Evolutionary conservation across 1,284 basidiomycete species (phyloP).

Genomic region (Schizophyllum amplum): DNA sequence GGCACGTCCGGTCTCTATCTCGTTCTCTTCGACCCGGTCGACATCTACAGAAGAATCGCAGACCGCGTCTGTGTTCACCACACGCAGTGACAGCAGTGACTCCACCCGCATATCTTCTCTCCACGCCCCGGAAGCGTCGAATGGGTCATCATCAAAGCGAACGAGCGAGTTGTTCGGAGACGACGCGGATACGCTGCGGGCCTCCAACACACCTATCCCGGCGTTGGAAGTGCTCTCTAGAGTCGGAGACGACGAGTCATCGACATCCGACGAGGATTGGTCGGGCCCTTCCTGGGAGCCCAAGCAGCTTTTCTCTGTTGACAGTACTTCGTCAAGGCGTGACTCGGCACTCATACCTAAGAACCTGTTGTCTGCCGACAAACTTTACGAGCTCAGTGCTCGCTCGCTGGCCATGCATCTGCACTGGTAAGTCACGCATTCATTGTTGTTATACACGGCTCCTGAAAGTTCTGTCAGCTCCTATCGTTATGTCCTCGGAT

Average conservation of each 20-base stretch:
- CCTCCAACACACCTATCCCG: slow-evolving; percentile 2
- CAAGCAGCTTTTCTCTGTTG: slow-evolving; percentile 22
- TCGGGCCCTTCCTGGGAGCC: not conserved
- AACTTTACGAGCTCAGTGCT: slow-evolving; percentile 40
- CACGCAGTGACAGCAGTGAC: not conserved
- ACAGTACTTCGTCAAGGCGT: slow-evolving; percentile 14
- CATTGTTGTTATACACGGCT: no score
- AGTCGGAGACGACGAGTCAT: not conserved
- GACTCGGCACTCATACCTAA: slow-evolving; percentile 19
- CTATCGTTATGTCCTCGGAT: slow-evolving; percentile 56
- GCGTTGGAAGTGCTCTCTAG: not conserved
- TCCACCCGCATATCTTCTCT: not conserved
- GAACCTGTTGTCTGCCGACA: slow-evolving; percentile 34
- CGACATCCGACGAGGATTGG: not conserved
- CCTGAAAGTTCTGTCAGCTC: slow-evolving; percentile 17
- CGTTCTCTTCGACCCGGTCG: slow-evolving; percentile 36
- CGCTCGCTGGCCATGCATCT: slow-evolving; percentile 66
- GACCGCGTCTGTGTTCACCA: slow-evolving; percentile 21
- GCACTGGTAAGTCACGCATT: slow-evolving; percentile 27
- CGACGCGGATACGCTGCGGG: slow-evolving; percentile 1
- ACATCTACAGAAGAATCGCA: slow-evolving; percentile 20
- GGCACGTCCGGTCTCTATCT: slow-evolving; percentile 34
- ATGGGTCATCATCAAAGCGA: not conserved
- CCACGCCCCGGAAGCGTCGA: not conserved
- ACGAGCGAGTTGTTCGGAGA: not conserved